Evolutionary conservation across 257 asterid species (phyloP).

Genomic region (Perilla frutescens): DNA sequence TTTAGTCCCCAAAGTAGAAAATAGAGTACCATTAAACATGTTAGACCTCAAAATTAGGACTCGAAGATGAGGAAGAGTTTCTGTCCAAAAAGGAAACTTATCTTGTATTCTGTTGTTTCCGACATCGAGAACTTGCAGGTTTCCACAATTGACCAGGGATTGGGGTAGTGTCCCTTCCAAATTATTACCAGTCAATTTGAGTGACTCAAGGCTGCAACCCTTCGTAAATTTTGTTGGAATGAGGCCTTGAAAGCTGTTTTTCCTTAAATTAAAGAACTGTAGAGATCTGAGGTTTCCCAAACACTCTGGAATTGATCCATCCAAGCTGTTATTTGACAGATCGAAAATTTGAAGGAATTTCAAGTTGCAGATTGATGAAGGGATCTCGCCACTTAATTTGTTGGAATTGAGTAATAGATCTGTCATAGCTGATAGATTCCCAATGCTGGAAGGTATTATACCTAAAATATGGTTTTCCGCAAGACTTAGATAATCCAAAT

Average conservation of each 20-base stretch:
- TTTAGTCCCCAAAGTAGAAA: not conserved
- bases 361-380: conserved; percentile 2
- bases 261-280: not conserved
- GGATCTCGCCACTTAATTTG: not conserved
- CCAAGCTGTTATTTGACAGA: not conserved
- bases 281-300: not conserved
- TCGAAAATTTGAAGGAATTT: not conserved
- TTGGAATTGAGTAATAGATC: not conserved
- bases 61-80: conserved; percentile 30
- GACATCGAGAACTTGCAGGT: conserved; percentile 23
- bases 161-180: conserved; percentile 8
- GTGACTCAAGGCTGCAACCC: not conserved
- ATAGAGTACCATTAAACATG: conserved; percentile 32
- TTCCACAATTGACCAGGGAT: conserved; percentile 34
- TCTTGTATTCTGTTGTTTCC: conserved; percentile 36
- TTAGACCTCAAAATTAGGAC: conserved; percentile 36
- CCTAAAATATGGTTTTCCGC: too few species aligned
- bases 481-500: too few species aligned
- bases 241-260: not conserved
- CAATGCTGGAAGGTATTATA: too few species aligned
- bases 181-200: not conserved
- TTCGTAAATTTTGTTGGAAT: not conserved
- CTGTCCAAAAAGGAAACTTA: conserved; percentile 36
- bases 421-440: too few species aligned
- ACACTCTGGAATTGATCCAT: conserved; percentile 4